Evolutionary conservation across 768 basidiomycete genomes (phyloP).

Genomic region (Termitomyces sp.): DNA sequence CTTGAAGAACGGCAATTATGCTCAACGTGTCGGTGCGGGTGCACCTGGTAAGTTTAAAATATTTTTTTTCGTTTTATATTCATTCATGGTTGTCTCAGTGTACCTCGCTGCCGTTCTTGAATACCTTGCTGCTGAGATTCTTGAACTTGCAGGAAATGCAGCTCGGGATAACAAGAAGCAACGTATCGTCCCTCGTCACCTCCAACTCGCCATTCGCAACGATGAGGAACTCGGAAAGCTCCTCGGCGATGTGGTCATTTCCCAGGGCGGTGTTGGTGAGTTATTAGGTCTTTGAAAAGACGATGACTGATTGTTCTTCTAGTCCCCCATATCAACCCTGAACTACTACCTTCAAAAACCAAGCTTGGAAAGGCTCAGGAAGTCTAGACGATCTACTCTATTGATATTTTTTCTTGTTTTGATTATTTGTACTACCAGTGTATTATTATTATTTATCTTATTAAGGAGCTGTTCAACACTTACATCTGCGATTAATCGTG

Average conservation of each 20-base stretch:
- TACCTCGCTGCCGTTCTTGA: constrained; percentile 84
- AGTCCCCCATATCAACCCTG: constrained; percentile 34
- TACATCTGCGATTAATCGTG: no score
- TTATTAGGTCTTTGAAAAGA: background rate
- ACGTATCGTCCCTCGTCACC: constrained; percentile 83
- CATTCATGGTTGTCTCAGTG: constrained; percentile 34
- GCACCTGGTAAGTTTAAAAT: constrained; percentile 49
- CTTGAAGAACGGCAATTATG: constrained; percentile 75
- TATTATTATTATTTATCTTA: constrained; percentile 17
- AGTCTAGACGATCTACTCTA: constrained; percentile 12
- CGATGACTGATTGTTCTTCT: background rate
- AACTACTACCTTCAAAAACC: constrained; percentile 39
- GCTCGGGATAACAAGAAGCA: constrained; percentile 75
- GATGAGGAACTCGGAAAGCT: constrained; percentile 82
- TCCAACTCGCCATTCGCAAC: constrained; percentile 84
- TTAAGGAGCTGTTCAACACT: background rate
- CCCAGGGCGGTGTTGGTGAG: constrained; percentile 79
- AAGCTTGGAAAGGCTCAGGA: constrained; percentile 29
- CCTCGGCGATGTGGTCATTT: constrained; percentile 84
- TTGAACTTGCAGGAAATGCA: constrained; percentile 79
- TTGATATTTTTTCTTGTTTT: constrained; percentile 1
- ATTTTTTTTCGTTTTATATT: background rate
- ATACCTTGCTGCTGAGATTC: constrained; percentile 82
- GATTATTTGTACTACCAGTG: constrained; percentile 13
- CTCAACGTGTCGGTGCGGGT: constrained; percentile 75